Conservation (phyloP, 306 rosid genomes). For the Bauhinia variegata region DNA sequence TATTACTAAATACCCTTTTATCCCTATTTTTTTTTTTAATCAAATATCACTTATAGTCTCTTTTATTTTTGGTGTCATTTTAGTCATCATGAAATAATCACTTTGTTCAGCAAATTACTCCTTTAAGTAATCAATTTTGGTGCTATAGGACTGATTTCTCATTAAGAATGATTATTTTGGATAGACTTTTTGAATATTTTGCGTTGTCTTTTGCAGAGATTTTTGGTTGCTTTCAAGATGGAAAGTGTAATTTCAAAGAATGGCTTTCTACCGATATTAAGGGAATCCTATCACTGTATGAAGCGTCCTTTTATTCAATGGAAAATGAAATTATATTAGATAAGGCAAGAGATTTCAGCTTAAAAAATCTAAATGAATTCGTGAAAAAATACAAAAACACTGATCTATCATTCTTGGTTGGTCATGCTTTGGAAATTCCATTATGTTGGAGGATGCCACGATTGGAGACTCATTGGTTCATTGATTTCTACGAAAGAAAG, state of each 20-base stretch:
- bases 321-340: constrained; percentile 38
- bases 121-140: too few relatives aligned
- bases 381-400: background rate
- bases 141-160: too few relatives aligned
- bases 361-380: constrained; percentile 9
- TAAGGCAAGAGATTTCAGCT: constrained; percentile 13
- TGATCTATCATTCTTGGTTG: background rate
- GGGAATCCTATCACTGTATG: constrained; percentile 34
- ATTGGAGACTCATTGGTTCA: constrained; percentile 28
- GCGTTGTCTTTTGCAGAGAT: background rate
- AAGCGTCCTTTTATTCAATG: constrained; percentile 25
- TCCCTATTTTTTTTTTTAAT: too few relatives aligned
- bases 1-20: too few relatives aligned
- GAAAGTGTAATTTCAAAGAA: constrained; percentile 5
- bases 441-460: constrained; percentile 40
- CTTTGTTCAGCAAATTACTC: too few relatives aligned
- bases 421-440: constrained; percentile 43
- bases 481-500: constrained; percentile 21
- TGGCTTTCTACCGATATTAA: background rate
- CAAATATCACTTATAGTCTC: too few relatives aligned
- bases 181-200: too few relatives aligned
- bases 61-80: too few relatives aligned
- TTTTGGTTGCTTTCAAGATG: constrained; percentile 27
- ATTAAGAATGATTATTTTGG: too few relatives aligned
- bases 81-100: too few relatives aligned